Percentiles rank a stretch among this genome's conserved stretches.
phyloP scores from a whole-genome alignment of 2,329 filamentous ascomycete species.

The Sporothrix inflata region DNA sequence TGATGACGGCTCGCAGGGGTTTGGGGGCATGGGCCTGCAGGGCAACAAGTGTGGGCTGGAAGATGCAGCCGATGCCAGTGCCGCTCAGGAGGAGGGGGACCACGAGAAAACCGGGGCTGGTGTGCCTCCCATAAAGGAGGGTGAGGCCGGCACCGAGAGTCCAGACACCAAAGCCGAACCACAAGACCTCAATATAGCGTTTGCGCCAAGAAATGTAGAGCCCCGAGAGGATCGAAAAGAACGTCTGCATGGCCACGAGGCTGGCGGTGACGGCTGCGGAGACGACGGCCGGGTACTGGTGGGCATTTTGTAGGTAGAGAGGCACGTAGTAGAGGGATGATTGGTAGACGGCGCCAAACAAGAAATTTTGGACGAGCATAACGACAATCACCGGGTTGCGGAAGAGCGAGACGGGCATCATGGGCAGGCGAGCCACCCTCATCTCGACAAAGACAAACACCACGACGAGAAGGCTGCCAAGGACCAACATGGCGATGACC shows the following conservation, averaged over 20 bases:
- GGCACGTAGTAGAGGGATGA: constrained; percentile 33
- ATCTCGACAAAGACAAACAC: constrained; percentile 31
- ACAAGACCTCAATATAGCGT: constrained; percentile 40
- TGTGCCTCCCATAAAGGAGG: constrained; percentile 37
- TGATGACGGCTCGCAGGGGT: constrained; percentile 45
- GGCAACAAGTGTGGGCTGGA: constrained; percentile 46
- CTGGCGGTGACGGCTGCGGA: constrained; percentile 41
- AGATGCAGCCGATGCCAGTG: constrained; percentile 41
- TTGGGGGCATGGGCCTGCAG: constrained; percentile 44
- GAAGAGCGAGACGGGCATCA: constrained; percentile 33
- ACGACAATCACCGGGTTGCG: constrained; percentile 23
- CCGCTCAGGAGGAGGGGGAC: constrained; percentile 43
- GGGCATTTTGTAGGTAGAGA: constrained; percentile 43
- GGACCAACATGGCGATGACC: constrained; percentile 61
- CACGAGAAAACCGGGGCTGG: constrained; percentile 38
- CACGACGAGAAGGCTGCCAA: constrained; percentile 25
- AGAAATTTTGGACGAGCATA: constrained; percentile 30
- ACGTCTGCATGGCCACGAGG: constrained; percentile 38
- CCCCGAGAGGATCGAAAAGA: constrained; percentile 40
- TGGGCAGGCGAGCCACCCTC: constrained; percentile 30
- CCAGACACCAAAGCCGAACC: constrained; percentile 43
- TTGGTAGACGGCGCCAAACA: constrained; percentile 32
- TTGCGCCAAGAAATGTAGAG: constrained; percentile 40
- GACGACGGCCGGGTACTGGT: constrained; percentile 36
- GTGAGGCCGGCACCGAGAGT: constrained; percentile 42